Conservation (phyloP, 2,329 filamentous ascomycete species). For the Monosporascus sp. region DNA sequence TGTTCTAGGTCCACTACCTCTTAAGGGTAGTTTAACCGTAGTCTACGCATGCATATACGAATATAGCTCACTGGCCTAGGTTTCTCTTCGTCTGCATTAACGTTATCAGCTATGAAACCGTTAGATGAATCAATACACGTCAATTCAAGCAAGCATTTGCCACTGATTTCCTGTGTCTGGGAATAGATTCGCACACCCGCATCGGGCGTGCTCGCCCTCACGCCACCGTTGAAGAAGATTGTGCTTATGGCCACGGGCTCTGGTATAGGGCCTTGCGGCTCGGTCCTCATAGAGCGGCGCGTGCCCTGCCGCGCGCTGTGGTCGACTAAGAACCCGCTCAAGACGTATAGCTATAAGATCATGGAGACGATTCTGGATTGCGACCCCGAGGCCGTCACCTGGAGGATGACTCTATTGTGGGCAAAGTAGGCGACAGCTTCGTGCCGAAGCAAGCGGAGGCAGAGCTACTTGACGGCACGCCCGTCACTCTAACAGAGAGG, state of each 20-base stretch:
- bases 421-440: too few species aligned
- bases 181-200: too few species aligned
- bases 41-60: not conserved
- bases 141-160: not conserved
- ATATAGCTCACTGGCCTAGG: too few species aligned
- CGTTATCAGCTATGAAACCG: not conserved
- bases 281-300: constrained; percentile 49
- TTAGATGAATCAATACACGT: not conserved
- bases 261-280: constrained; percentile 66
- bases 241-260: constrained; percentile 69
- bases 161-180: not conserved
- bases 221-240: constrained; percentile 47
- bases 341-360: constrained; percentile 57
- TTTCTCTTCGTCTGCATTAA: not conserved
- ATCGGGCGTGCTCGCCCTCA: too few species aligned
- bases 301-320: constrained; percentile 59
- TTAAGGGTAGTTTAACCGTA: not conserved
- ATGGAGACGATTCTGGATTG: constrained; percentile 48
- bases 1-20: too few species aligned
- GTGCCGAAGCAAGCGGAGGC: too few species aligned
- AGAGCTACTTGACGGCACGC: too few species aligned
- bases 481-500: too few species aligned
- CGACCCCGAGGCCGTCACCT: constrained; percentile 60
- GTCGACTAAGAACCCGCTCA: constrained; percentile 56
- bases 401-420: constrained; percentile 30